Conservation (phyloP, 2,329 filamentous ascomycete species). For the Aaosphaeria pasadenensis region DNA sequence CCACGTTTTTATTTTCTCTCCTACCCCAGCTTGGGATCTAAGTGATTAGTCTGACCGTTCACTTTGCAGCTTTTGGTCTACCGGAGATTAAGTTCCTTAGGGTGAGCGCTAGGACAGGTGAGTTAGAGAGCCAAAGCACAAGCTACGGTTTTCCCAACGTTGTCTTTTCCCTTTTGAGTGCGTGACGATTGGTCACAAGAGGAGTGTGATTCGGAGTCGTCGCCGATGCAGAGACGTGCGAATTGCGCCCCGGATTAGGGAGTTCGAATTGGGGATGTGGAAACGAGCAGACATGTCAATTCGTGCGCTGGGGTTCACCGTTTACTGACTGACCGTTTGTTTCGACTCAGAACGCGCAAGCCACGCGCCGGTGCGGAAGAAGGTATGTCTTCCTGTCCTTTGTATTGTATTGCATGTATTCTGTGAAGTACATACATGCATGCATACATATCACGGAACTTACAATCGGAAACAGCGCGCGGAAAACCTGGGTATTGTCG, state of each 20-base stretch:
- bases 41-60: background rate
- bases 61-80: slow-evolving; percentile 61
- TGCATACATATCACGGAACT: background rate
- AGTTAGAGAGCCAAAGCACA: no score
- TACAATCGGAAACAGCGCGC: slow-evolving; percentile 1
- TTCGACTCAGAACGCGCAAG: slow-evolving; percentile 8
- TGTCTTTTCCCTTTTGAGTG: slow-evolving; percentile 1
- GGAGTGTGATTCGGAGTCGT: no score
- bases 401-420: background rate
- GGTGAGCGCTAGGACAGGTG: slow-evolving; percentile 53
- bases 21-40: no score
- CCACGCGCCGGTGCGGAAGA: slow-evolving; percentile 7
- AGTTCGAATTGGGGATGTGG: no score
- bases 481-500: slow-evolving; percentile 54
- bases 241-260: no score
- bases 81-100: slow-evolving; percentile 75
- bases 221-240: no score
- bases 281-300: no score
- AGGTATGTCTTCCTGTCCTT: slow-evolving; percentile 3
- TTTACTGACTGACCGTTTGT: background rate
- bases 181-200: no score
- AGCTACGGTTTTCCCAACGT: no score
- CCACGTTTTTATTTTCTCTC: background rate
- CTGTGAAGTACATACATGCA: background rate
- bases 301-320: background rate